Conservation (phyloP, 2,329 filamentous ascomycete genomes). For the Colletotrichum nymphaeae region DNA sequence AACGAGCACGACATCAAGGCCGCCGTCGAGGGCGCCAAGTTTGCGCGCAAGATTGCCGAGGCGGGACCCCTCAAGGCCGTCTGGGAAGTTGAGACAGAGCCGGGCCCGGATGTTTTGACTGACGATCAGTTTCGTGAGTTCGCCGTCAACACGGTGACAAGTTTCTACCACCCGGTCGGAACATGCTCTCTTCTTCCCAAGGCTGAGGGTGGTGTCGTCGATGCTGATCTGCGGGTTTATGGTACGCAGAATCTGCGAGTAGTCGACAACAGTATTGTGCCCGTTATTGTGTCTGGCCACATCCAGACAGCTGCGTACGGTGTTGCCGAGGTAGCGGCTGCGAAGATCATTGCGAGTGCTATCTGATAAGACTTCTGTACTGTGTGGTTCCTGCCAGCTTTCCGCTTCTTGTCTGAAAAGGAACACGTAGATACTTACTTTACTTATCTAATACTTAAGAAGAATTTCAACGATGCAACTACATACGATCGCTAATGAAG, state of each 20-base stretch:
- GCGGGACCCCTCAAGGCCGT: constrained; percentile 13
- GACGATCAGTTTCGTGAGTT: constrained; percentile 26
- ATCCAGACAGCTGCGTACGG: constrained; percentile 61
- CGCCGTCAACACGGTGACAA: constrained; percentile 10
- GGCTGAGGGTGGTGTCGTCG: constrained; percentile 53
- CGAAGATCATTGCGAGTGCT: constrained; percentile 18
- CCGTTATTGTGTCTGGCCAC: constrained; percentile 55
- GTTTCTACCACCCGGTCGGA: constrained; percentile 50
- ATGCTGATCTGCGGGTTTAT: constrained; percentile 51
- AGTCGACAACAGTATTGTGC: constrained; percentile 55
- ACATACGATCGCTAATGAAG: too few species aligned
- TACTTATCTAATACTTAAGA: too few species aligned
- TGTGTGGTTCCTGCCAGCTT: neutral
- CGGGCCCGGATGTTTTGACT: constrained; percentile 19
- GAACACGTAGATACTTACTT: too few species aligned
- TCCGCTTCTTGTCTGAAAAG: neutral
- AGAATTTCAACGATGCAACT: too few species aligned
- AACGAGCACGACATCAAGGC: constrained; percentile 46
- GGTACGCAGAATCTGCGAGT: constrained; percentile 55
- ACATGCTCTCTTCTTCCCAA: constrained; percentile 54
- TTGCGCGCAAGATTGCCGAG: constrained; percentile 37
- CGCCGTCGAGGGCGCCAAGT: constrained; percentile 43
- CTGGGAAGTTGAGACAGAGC: constrained; percentile 30
- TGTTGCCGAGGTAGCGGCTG: constrained; percentile 53
- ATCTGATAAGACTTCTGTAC: neutral